Conservation (phyloP, 106 monocot species). For the Phalaenopsis equestris region DNA sequence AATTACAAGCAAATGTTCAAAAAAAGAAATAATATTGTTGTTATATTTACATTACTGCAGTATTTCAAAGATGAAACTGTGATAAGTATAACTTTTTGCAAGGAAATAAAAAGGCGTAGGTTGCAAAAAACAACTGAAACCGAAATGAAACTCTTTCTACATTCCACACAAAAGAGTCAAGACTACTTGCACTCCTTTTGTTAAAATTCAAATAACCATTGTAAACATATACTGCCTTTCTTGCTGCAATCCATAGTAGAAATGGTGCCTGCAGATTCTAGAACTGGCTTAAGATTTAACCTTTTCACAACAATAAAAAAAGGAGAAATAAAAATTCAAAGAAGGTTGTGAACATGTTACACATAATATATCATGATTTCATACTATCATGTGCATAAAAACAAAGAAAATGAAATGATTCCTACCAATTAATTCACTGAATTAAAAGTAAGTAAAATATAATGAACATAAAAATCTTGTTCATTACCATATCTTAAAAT, state of each 20-base stretch:
- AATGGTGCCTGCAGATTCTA: not conserved
- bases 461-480: not conserved
- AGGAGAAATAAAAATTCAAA: not conserved
- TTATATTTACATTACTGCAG: not conserved
- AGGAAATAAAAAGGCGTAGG: not conserved
- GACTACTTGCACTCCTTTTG: not conserved
- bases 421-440: not conserved
- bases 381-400: not conserved
- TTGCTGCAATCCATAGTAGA: not conserved
- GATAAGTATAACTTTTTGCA: not conserved
- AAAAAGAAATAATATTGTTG: not conserved
- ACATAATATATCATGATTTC: not conserved
- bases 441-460: not conserved
- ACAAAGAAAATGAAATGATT: not conserved
- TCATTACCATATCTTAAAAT: not conserved
- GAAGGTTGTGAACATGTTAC: not conserved
- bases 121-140: not conserved
- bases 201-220: not conserved
- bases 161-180: not conserved
- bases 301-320: not conserved
- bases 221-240: not conserved
- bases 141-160: not conserved
- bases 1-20: not conserved
- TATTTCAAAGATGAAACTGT: not conserved
- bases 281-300: not conserved